Base-by-base conservation (phyloP, 2,329 filamentous ascomycete genomes). In the Curvularia spicifera region DNA sequence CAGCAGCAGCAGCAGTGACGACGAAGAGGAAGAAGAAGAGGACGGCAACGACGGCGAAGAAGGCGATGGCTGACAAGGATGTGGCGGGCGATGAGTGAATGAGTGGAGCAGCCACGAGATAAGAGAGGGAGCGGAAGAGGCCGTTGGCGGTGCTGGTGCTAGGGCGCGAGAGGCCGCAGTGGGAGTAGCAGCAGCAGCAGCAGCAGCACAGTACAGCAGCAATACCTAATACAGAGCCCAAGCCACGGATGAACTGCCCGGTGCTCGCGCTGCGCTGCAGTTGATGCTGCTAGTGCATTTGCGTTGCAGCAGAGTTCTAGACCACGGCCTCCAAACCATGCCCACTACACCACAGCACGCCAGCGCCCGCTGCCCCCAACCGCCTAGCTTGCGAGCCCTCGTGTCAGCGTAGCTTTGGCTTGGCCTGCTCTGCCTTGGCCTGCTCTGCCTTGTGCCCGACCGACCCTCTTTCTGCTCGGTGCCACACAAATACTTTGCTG, bases 271-370 rank as follows among this genome's bases (percentile, higher is more conserved):
- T 35, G 55, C 50, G 55, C 55, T 57, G 55, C 55, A 43, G 55
- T 57, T 49, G 50, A 49, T 45, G 18, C 50, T 10, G 28, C 28
- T 57, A 53, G 55, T 46, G 53, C 43, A 31, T 33, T 44, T 49
- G 45, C 48, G 55, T 54, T 44, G 37, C 44, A 49, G 37, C 28
- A 54, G 50, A 43, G 33, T 51, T 57, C 55, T 57, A 57, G 55
- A 49, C 55, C 55, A 39, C 35, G 50, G 47, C 50, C 50, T 26
- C 55, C 44, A 31, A 24, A 24, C 20, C 40, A 39, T 54, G 44
- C 50, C 31, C 2, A 13, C 31, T n/a, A n/a, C 10, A 4, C 13
- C 31, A 33, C 33, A n/a, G 5, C 33, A 37, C 15, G n/a, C 15
- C 33, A 13, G 31, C 9, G 10, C 12, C 10, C 10, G 4, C 10